Percentiles rank a stretch among this genome's conserved stretches.
phyloP scores from a whole-genome alignment of 2,329 filamentous ascomycete species.

The Zasmidium cellare region DNA sequence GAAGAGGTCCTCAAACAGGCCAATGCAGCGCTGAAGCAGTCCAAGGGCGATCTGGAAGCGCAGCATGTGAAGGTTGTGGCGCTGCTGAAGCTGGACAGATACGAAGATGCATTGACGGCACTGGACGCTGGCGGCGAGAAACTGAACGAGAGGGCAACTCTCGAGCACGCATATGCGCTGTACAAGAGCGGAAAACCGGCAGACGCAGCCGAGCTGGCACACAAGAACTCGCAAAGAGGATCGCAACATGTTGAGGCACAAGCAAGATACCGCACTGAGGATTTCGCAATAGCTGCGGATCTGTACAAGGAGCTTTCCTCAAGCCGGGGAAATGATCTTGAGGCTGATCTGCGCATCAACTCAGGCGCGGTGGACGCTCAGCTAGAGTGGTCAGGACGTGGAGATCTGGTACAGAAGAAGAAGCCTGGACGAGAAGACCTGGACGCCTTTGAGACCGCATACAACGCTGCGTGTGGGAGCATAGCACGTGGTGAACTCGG shows the following conservation, averaged over 20 bases:
- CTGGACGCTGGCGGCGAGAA: constrained; percentile 64
- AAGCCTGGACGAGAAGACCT: constrained; percentile 62
- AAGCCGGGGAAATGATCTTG: constrained; percentile 57
- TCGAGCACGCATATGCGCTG: constrained; percentile 79
- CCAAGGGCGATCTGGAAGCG: constrained; percentile 60
- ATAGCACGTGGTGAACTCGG: constrained; percentile 68
- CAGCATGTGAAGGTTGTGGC: constrained; percentile 72
- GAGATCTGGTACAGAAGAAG: constrained; percentile 54
- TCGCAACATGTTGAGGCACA: constrained; percentile 63
- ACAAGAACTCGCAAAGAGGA: constrained; percentile 45
- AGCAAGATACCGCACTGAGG: constrained; percentile 71
- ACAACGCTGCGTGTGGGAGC: constrained; percentile 73
- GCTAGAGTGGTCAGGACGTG: constrained; percentile 65
- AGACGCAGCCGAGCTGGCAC: constrained; percentile 60
- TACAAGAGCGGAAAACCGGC: constrained; percentile 74
- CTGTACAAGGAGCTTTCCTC: constrained; percentile 63
- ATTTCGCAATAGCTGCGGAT: constrained; percentile 65
- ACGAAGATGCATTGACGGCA: constrained; percentile 70
- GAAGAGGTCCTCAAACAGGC: constrained; percentile 69
- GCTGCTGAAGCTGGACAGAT: constrained; percentile 79
- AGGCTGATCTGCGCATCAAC: constrained; percentile 76
- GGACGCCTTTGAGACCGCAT: constrained; percentile 78
- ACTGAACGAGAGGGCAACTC: constrained; percentile 60
- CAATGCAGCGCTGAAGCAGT: constrained; percentile 57
- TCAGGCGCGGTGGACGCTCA: constrained; percentile 71